Base-by-base conservation (phyloP, 306 rosid species). In the Cucurbita pepo region DNA sequence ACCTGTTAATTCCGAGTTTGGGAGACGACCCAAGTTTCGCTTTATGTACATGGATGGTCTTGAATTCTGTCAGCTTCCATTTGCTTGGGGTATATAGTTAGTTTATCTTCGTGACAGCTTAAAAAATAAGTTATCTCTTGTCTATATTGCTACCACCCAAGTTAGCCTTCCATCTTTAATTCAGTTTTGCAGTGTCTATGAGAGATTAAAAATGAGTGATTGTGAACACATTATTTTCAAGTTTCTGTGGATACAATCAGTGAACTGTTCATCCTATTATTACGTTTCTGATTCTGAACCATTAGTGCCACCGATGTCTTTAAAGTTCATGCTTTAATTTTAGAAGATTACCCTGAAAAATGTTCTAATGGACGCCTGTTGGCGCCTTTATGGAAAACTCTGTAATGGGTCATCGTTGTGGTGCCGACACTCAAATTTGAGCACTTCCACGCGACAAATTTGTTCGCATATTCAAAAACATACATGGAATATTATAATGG, bases 151-250 rank as follows among this genome's bases (percentile, higher is more conserved):
- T 25, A 47, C 56, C 71, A 10, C 10, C 52, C 14, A 48, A 47
- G 74, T 25, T 45, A 67, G 74, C 45, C 56, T 69, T 69, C 74
- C 74, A 48, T 51, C 14, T 69, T 34, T 69, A 51, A 69, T 69
- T 69, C 74, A 69, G 74, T 69, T 69, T 69, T 69, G 74, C 59
- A 50, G 73, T 45, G 73, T 67, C 73, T 48, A 69, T 25, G 21
- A 12, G 41, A 47, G 73, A 47, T 69, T 50, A 51, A 67, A 58
- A 16, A 69, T 16, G 40, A 65, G 44, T 19, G 53, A 44, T 44
- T 65, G 71, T 44, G 72, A 44, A 66, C 52, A 66, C 72, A 19
- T 66, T 45, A 43, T 47, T 22, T 45, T 44, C 5, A 40, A 67
- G 53, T 44, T 13, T 13, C 56, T 22, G 6, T 47, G 13, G 19